Conservation (phyloP, 495 filamentous ascomycete genomes). For the Jackrogersella multiformis region DNA sequence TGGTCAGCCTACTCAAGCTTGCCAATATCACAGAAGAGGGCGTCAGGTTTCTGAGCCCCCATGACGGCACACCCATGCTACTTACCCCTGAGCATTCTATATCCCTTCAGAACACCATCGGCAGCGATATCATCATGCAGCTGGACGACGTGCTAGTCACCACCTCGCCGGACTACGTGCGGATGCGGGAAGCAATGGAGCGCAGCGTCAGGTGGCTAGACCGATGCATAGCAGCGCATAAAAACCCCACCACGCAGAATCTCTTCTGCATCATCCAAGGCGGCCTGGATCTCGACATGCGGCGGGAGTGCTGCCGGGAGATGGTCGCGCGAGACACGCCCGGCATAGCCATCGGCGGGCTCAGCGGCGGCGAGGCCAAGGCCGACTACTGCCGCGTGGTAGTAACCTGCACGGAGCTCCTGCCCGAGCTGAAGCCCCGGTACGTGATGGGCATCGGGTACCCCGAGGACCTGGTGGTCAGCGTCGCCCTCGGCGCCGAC, state of each 20-base stretch:
- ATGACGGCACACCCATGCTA: slow-evolving; percentile 96
- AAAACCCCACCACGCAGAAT: slow-evolving; percentile 82
- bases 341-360: slow-evolving; percentile 93
- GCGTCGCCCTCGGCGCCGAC: slow-evolving; percentile 90
- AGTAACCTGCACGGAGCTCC: slow-evolving; percentile 80
- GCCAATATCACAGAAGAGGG: slow-evolving; percentile 95
- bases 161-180: slow-evolving; percentile 83
- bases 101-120: slow-evolving; percentile 93
- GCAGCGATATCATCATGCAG: slow-evolving; percentile 99
- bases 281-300: slow-evolving; percentile 89
- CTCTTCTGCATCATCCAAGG: slow-evolving; percentile 99
- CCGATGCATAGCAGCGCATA: slow-evolving; percentile 91
- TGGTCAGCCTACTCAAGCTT: slow-evolving; percentile 95
- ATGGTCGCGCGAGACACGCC: slow-evolving; percentile 94
- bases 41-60: slow-evolving; percentile 91
- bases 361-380: slow-evolving; percentile 82
- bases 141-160: slow-evolving; percentile 97
- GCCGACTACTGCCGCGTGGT: slow-evolving; percentile 72
- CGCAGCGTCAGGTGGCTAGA: slow-evolving; percentile 98
- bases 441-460: slow-evolving; percentile 99
- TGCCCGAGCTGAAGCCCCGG: slow-evolving; percentile 90
- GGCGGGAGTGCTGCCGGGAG: slow-evolving; percentile 81
- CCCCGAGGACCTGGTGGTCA: slow-evolving; percentile 92
- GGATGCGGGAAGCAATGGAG: slow-evolving; percentile 95
- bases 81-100: slow-evolving; percentile 98